Percentiles rank a stretch among this genome's conserved stretches.
These are phyloP conservation scores for Cladophialophora exuberans DNA, from an alignment of 2,329 filamentous ascomycete genomes.

Conservation along the genomic window DNA sequence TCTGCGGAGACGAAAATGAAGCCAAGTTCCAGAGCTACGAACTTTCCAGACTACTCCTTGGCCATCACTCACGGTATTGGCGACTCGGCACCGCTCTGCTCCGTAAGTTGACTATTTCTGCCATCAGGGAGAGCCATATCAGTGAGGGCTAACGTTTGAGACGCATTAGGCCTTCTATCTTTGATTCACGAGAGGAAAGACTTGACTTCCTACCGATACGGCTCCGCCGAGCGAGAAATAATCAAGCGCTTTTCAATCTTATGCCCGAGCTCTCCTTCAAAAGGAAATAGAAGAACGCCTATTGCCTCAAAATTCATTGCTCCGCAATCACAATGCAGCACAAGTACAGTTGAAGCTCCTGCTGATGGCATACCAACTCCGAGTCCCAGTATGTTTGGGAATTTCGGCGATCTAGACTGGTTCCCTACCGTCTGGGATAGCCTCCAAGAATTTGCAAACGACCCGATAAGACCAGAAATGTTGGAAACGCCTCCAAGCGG, in stretches of 20 bases:
- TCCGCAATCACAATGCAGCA: background rate
- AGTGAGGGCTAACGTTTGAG: background rate
- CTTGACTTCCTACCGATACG: background rate
- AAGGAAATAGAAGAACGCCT: background rate
- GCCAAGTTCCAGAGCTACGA: conserved; percentile 3
- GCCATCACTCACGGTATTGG: conserved; percentile 15
- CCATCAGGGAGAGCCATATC: background rate
- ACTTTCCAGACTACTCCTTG: conserved; percentile 5
- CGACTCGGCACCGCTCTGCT: conserved; percentile 6
- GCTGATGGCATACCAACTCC: background rate
- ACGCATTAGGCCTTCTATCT: background rate
- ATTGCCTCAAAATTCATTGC: background rate
- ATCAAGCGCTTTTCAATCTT: conserved; percentile 1
- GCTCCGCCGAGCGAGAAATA: conserved; percentile 1
- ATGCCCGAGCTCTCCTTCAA: conserved; percentile 2
- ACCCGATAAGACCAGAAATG: background rate
- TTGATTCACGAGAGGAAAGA: background rate
- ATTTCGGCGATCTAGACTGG: background rate
- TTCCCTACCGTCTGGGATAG: background rate
- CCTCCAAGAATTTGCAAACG: background rate
- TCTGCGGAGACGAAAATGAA: background rate
- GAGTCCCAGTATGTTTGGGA: background rate
- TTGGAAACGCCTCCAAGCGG: background rate
- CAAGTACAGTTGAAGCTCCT: background rate
- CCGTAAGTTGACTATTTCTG: conserved; percentile 6